These are phyloP conservation scores for Sclerotinia trifoliorum DNA, from an alignment of 2,329 filamentous ascomycete genomes.

Conservation along the genomic window DNA sequence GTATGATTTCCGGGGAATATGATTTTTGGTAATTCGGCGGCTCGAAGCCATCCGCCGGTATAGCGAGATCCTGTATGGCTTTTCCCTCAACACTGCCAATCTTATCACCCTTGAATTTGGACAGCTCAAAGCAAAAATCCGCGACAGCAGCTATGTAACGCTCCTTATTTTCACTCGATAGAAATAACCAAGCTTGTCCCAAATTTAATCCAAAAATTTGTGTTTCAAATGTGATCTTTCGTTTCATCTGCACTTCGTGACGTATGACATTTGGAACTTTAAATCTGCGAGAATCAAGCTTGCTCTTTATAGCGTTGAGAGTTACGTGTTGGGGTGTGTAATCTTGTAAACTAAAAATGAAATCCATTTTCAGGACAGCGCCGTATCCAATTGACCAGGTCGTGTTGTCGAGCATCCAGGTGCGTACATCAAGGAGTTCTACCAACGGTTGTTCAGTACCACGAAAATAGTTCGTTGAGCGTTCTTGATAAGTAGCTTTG, in stretches of 20 bases:
- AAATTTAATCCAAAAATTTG: not conserved
- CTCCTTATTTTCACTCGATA: not conserved
- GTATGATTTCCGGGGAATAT: too few relatives aligned
- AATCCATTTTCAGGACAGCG: not conserved
- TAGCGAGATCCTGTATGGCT: too few relatives aligned
- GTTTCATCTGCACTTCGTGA: not conserved
- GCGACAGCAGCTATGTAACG: too few relatives aligned
- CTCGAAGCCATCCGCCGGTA: too few relatives aligned
- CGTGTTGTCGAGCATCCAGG: not conserved
- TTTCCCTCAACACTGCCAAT: not conserved
- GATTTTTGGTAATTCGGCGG: too few relatives aligned
- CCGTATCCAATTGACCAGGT: not conserved
- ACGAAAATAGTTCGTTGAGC: not conserved
- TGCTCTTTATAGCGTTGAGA: not conserved
- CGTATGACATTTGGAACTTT: not conserved
- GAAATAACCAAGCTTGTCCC: not conserved
- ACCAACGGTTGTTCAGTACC: not conserved
- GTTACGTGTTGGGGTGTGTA: not conserved
- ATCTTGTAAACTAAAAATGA: not conserved
- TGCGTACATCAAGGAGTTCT: fast-evolving
- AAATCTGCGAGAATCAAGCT: not conserved
- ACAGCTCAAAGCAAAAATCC: too few relatives aligned
- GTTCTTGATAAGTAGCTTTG: not conserved
- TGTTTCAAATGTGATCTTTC: not conserved
- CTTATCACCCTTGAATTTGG: not conserved